Percentiles rank a stretch among this genome's conserved stretches.
Conservation (phyloP, 306 rosid species). For the Arachis stenosperma region DNA sequence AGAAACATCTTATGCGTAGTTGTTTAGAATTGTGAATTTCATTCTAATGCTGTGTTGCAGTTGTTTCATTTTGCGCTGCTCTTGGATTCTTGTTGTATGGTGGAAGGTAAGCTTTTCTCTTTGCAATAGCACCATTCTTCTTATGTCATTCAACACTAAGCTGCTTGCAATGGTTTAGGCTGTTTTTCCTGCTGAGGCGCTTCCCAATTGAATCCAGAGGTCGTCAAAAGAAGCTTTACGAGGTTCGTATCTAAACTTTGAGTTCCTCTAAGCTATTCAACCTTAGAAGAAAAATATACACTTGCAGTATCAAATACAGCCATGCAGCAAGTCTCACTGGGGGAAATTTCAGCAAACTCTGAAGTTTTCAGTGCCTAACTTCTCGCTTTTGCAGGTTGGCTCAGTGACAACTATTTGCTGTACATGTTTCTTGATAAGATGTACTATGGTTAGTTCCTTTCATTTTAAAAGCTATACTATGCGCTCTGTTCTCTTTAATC, state of each 20-base stretch:
- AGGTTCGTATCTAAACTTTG: constrained; percentile 51
- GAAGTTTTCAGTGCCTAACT: constrained; percentile 28
- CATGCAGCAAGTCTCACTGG: not conserved
- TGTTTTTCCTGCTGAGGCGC: constrained; percentile 70
- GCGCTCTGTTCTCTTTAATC: too few species aligned
- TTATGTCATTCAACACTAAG: constrained; percentile 20
- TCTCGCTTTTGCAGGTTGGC: constrained; percentile 64
- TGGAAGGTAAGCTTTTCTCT: constrained; percentile 64
- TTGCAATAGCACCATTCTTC: not conserved
- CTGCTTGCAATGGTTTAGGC: constrained; percentile 44
- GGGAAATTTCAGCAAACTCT: not conserved
- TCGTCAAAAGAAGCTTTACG: constrained; percentile 73
- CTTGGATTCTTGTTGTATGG: constrained; percentile 80
- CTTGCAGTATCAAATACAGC: constrained; percentile 4
- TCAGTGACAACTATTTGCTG: constrained; percentile 73
- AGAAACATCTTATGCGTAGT: not conserved
- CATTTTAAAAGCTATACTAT: not conserved
- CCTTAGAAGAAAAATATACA: constrained; percentile 3
- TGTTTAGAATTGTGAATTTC: constrained; percentile 29
- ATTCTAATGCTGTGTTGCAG: constrained; percentile 52
- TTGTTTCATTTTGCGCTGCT: constrained; percentile 65
- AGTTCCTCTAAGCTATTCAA: not conserved
- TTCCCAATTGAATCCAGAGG: constrained; percentile 88
- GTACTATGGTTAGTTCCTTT: constrained; percentile 64
- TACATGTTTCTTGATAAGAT: constrained; percentile 77